These are phyloP conservation scores for Pleurotus ostreatus DNA, from an alignment of 768 basidiomycete species.

Conservation along the genomic window DNA sequence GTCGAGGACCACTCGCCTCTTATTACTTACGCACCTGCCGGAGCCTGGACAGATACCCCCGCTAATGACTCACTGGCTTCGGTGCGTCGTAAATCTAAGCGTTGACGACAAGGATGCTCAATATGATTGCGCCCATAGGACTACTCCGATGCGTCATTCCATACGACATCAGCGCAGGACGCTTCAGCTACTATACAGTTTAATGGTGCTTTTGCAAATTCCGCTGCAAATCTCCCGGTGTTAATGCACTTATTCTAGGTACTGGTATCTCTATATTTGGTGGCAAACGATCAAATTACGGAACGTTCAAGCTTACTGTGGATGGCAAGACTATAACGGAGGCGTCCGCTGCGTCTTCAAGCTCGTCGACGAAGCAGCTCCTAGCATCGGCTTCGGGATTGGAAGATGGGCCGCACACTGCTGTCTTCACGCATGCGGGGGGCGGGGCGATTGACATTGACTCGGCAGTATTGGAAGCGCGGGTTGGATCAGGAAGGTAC, in stretches of 20 bases:
- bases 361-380: slow-evolving; percentile 28
- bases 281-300: slow-evolving; percentile 40
- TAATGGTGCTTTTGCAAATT: slow-evolving; percentile 31
- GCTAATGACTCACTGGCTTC: slow-evolving; percentile 32
- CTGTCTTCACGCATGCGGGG: slow-evolving; percentile 41
- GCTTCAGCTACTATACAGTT: slow-evolving; percentile 49
- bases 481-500: slow-evolving; percentile 33
- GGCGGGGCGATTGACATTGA: slow-evolving; percentile 47
- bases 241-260: slow-evolving; percentile 21
- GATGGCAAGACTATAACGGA: slow-evolving; percentile 35
- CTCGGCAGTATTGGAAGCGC: slow-evolving; percentile 37
- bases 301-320: slow-evolving; percentile 38
- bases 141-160: slow-evolving; percentile 42
- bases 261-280: slow-evolving; percentile 53
- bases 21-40: slow-evolving; percentile 44
- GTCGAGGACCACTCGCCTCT: slow-evolving; percentile 58
- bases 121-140: slow-evolving; percentile 20
- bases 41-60: slow-evolving; percentile 46
- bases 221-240: neutral
- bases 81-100: slow-evolving; percentile 21
- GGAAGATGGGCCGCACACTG: slow-evolving; percentile 41
- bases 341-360: slow-evolving; percentile 28
- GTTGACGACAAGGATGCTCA: neutral
- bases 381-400: slow-evolving; percentile 42
- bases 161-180: slow-evolving; percentile 36